Evolutionary conservation across 345 rosid genomes (phyloP), one percentile per base, ranked within the genome.

Genomic region (Sonneratia caseolaris): DNA sequence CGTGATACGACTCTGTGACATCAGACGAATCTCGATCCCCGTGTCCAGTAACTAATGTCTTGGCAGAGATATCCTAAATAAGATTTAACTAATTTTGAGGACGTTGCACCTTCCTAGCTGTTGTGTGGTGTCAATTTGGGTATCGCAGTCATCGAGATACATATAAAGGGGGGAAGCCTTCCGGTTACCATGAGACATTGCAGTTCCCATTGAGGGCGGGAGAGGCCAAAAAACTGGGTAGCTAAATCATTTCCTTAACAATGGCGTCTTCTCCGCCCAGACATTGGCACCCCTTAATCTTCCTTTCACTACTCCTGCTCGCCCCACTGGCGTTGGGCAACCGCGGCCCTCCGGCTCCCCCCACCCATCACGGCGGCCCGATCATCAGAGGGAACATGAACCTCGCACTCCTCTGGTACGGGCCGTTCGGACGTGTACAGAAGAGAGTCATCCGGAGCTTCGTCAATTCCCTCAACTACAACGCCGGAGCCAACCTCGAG

Each of bases 331-430:
- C 74, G 27, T 45, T 62, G 72, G 74, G 32, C 47, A 55, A 47
- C 27, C 70, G 51, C 9, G 51, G 71, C 43, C 47, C 13, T 53
- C 8, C 24, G 40, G 38, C 7, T 42, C 3, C 13, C 9, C n/a
- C 42, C 75, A 76, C 71, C n/a, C 14, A 74, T 71, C 81, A 82
- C 37, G 78, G 79, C 0, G 67, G 67, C 5, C 40, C 37, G 38
- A 64, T 64, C 67, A 40, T 64, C 67, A 64, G 37, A 5, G 67
- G 67, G 36, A 7, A 64, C 67, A 1, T 64, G 14, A 37, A 64
- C 67, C 38, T 64, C 18, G 38, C 67, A 1, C 38, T 64, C 38
- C 38, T 64, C 36, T 64, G 67, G 67, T 64, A 64, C 38, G 67
- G 67, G 14, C 40, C 67, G 15, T 64, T 64, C 67, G 67, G 67